Evolutionary conservation across 129 eudicot species (phyloP).

Genomic region (Pittosporum tobira): DNA sequence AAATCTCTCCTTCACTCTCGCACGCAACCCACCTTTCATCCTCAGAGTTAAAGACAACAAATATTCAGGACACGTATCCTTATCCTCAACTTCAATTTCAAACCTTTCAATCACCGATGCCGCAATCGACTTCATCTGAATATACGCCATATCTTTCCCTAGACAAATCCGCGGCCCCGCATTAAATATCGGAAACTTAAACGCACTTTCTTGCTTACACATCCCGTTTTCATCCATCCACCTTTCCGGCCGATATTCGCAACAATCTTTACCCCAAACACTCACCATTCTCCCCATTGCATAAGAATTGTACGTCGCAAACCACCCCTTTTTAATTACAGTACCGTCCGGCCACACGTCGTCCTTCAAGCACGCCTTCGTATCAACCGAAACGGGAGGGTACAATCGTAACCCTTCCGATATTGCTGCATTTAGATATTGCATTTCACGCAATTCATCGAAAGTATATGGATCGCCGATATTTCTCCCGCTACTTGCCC

Average conservation of each 20-base stretch:
- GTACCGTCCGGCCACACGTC: conserved; percentile 75
- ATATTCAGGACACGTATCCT: conserved; percentile 42
- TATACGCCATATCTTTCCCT: conserved; percentile 81
- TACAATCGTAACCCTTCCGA: conserved; percentile 62
- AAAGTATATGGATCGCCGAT: conserved; percentile 21
- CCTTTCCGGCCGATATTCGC: conserved; percentile 66
- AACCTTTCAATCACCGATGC: conserved; percentile 54
- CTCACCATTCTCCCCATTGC: conserved; percentile 83
- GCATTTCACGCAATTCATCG: conserved; percentile 62
- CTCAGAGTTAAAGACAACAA: conserved; percentile 58
- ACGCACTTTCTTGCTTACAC: conserved; percentile 39
- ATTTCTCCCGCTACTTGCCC: conserved; percentile 10
- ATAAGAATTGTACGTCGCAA: conserved; percentile 42
- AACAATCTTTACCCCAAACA: conserved; percentile 67
- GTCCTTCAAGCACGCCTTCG: conserved; percentile 34
- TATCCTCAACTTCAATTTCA: conserved; percentile 25
- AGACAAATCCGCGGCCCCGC: conserved; percentile 76
- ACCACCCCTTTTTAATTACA: conserved; percentile 44
- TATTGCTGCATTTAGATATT: conserved; percentile 68
- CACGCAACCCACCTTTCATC: conserved; percentile 63
- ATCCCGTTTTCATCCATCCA: conserved; percentile 52
- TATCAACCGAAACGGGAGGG: conserved; percentile 80
- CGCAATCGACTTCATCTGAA: conserved; percentile 78
- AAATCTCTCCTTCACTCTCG: conserved; percentile 26
- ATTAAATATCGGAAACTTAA: conserved; percentile 58